Percentiles rank a stretch among this genome's conserved stretches.
Conservation (phyloP, 108 stramenopile genomes). For the Nitzschia palea region DNA sequence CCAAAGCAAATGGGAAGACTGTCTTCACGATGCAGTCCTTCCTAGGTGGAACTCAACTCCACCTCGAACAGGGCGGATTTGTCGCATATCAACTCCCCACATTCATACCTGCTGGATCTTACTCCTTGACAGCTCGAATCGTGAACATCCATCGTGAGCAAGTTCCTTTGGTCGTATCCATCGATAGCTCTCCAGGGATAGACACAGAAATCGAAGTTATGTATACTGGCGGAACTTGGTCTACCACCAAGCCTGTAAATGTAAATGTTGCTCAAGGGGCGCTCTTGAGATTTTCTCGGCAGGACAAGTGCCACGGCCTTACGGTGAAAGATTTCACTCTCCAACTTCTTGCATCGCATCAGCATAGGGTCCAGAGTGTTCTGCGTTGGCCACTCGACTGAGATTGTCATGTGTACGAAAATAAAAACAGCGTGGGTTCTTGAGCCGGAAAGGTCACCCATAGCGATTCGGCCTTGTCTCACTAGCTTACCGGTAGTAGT, state of each 20-base stretch:
- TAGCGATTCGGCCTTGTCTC: too few relatives aligned
- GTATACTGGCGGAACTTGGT: constrained; percentile 40
- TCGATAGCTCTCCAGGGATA: not conserved
- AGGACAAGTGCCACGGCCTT: constrained; percentile 16
- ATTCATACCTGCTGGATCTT: constrained; percentile 14
- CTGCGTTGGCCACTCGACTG: too few relatives aligned
- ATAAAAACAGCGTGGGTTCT: too few relatives aligned
- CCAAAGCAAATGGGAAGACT: constrained; percentile 7
- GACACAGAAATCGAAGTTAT: constrained; percentile 20
- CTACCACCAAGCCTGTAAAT: constrained; percentile 9
- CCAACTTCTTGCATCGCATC: not conserved
- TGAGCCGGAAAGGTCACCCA: too few relatives aligned
- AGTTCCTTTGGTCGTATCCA: constrained; percentile 9
- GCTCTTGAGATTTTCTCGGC: constrained; percentile 13
- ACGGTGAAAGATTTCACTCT: constrained; percentile 32
- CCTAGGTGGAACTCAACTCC: constrained; percentile 34
- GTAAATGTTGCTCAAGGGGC: constrained; percentile 13
- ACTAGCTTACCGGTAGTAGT: too few relatives aligned
- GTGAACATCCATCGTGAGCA: constrained; percentile 34
- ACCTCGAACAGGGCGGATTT: constrained; percentile 15
- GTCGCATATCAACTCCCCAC: constrained; percentile 28
- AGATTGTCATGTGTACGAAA: too few relatives aligned
- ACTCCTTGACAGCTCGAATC: constrained; percentile 9
- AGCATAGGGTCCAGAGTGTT: too few relatives aligned
- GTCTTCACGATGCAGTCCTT: constrained; percentile 28